Conservation (phyloP, 345 rosid species). For the Psidium guajava region DNA sequence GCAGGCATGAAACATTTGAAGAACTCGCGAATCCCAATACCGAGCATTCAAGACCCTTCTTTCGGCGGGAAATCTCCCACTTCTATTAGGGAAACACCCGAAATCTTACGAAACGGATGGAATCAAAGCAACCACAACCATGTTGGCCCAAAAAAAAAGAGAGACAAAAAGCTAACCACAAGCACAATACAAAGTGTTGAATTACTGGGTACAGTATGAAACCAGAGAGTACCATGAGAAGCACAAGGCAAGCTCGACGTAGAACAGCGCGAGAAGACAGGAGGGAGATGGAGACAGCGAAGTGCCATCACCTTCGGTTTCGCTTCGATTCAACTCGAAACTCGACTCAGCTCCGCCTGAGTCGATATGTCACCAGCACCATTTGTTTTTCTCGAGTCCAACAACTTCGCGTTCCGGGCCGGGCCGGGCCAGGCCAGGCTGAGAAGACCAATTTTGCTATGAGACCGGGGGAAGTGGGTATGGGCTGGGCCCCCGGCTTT, state of each 20-base stretch:
- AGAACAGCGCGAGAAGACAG: slow-evolving; percentile 1
- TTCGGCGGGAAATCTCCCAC: neutral
- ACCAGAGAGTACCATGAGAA: neutral
- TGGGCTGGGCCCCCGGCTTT: neutral
- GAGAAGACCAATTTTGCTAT: neutral
- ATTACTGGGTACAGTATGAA: neutral
- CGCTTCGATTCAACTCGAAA: neutral
- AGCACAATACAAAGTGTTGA: neutral
- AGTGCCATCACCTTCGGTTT: slow-evolving; percentile 21
- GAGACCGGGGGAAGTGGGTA: neutral
- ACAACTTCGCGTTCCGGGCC: neutral
- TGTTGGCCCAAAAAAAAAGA: neutral
- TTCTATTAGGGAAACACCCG: neutral
- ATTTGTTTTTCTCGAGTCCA: neutral
- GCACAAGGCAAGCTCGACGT: slow-evolving; percentile 6
- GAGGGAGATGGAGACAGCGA: slow-evolving; percentile 29
- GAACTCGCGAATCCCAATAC: neutral
- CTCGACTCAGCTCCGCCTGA: neutral
- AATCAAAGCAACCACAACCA: neutral
- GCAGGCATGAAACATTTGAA: neutral
- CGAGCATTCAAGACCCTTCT: neutral
- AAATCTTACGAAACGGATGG: neutral
- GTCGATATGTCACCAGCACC: accelerated
- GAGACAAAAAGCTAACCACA: neutral
- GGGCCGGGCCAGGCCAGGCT: neutral